Conservation (phyloP, 352 stramenopile species). For the Saprolegnia parasitica region DNA sequence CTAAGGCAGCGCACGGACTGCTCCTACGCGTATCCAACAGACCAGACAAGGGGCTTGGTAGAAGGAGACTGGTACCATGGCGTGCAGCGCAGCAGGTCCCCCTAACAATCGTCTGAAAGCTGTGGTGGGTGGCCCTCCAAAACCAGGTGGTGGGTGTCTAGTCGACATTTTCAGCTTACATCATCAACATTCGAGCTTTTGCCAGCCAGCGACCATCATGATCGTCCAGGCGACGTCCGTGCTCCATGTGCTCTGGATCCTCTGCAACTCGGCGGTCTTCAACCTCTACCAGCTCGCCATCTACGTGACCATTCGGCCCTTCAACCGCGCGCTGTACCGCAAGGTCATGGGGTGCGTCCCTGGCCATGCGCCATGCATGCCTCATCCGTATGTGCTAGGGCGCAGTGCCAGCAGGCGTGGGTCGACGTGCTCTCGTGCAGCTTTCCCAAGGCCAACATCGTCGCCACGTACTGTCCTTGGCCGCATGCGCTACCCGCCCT, state of each 20-base stretch:
- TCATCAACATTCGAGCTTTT: not conserved
- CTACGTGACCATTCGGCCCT: conserved; percentile 78
- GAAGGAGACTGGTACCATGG: no score
- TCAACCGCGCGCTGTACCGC: conserved; percentile 78
- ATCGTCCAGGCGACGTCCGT: not conserved
- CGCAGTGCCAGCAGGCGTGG: conserved; percentile 66
- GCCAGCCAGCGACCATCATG: not conserved
- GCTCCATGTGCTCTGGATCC: conserved; percentile 76
- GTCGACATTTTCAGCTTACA: not conserved
- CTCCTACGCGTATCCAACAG: no score
- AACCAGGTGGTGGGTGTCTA: not conserved
- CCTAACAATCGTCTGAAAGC: not conserved
- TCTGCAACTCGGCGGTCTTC: conserved; percentile 76
- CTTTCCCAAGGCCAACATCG: conserved; percentile 79
- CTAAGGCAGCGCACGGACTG: no score
- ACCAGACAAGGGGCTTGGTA: no score
- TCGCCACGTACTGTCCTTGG: conserved; percentile 58
- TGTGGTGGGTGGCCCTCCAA: not conserved
- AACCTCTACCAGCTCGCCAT: conserved; percentile 77
- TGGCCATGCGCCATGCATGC: not conserved
- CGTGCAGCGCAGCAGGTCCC: no score
- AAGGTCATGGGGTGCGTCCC: conserved; percentile 53
- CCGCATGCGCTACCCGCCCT: not conserved
- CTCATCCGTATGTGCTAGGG: conserved; percentile 32
- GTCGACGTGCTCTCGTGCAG: conserved; percentile 82